Evolutionary conservation across 768 basidiomycete species (phyloP), one percentile per base, ranked within the genome.

Genomic region (Pholiota microspora): DNA sequence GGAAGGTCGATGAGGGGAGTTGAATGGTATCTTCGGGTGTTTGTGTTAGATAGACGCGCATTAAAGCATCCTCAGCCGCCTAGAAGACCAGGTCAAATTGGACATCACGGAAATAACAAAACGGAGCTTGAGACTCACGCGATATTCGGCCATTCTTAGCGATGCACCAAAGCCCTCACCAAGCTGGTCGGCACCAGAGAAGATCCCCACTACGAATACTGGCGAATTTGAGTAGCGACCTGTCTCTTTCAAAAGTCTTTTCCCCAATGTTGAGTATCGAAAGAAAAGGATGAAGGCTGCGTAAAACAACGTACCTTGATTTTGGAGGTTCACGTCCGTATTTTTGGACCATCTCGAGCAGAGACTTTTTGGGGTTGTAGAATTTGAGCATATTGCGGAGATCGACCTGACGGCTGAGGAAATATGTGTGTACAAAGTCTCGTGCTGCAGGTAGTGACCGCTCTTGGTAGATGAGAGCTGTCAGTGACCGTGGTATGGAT

Each of bases 161-260:
- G 92, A 94, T 60, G 84, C 88, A 49, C 97, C 97, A 65, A 95
- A 93, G 12, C 95, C 94, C 71, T 99, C 95, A 4, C 95, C 93
- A 2, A 99, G 82, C 70, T 97, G 83, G 67, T 83, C 91, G 54
- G 72, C 77, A 35, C 85, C 93, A 21, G 85, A 91, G 68, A 83
- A 98, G 55, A 97, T 88, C 15, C 94, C 97, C n/a, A 96, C 88
- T n/a, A 97, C 89, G 69, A 89, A 99, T 34, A 95, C 80, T 1
- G 97, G 95, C 2, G 93, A 87, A 62, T 91, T 90, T 1, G 92
- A 89, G 60, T 85, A 85, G 44, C 94, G 88, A 65, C 97, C 97
- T 0, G 94, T 94, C 69, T 98, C 95, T 65, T 89, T 93, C 55
- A 99, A 73, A 51, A 99, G 70, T 67, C 94, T 94, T 27, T 12